These are phyloP conservation scores for Rhodotorula graminis DNA, from an alignment of 768 basidiomycete genomes.

Conservation along the genomic window DNA sequence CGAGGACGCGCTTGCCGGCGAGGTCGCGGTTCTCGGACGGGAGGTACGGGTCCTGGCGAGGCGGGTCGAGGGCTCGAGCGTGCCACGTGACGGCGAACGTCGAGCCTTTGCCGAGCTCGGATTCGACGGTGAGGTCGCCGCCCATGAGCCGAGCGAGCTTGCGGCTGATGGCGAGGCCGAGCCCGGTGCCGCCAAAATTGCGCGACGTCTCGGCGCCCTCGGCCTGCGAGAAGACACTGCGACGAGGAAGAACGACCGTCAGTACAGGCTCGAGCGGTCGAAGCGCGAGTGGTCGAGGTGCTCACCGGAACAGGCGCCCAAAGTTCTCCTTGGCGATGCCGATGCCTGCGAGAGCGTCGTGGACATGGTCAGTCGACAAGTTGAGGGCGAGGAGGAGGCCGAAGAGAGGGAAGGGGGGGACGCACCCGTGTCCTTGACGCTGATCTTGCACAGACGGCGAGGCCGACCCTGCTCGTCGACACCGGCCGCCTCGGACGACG, in stretches of 20 bases:
- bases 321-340: slow-evolving; percentile 37
- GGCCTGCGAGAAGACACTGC: slow-evolving; percentile 35
- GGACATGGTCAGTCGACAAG: too few relatives aligned
- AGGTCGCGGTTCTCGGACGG: slow-evolving; percentile 27
- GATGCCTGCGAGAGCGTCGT: background rate
- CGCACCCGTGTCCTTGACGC: slow-evolving; percentile 29
- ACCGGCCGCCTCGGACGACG: background rate
- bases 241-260: too few relatives aligned
- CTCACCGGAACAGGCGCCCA: slow-evolving; percentile 24
- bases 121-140: slow-evolving; percentile 34
- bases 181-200: slow-evolving; percentile 38
- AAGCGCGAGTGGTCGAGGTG: too few relatives aligned
- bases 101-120: slow-evolving; percentile 29
- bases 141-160: slow-evolving; percentile 32
- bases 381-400: too few relatives aligned
- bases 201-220: slow-evolving; percentile 29
- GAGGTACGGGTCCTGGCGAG: slow-evolving; percentile 17
- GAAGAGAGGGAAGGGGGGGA: too few relatives aligned
- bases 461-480: background rate
- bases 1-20: slow-evolving; percentile 23
- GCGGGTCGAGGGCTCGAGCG: background rate
- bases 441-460: slow-evolving; percentile 7
- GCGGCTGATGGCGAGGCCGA: slow-evolving; percentile 36
- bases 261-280: too few relatives aligned
- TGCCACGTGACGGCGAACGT: slow-evolving; percentile 33